These are phyloP conservation scores for Mycena leptocephala DNA, from an alignment of 768 basidiomycete species.

Conservation along the genomic window DNA sequence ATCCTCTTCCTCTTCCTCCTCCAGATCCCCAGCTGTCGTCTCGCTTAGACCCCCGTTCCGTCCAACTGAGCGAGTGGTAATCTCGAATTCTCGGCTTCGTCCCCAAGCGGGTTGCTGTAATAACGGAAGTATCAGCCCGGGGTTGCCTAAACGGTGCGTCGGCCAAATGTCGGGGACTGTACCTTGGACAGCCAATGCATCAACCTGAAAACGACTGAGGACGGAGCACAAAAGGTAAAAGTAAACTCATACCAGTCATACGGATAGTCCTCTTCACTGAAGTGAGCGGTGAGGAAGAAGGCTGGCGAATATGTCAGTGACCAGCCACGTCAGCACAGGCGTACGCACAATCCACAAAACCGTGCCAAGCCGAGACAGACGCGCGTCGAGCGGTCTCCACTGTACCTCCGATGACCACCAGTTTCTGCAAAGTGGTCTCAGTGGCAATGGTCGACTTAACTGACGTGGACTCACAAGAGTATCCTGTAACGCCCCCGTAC, in stretches of 20 bases:
- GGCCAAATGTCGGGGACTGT: conserved; percentile 35
- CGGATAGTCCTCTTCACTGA: conserved; percentile 90
- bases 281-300: conserved; percentile 93
- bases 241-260: conserved; percentile 78
- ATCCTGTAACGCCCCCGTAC: conserved; percentile 81
- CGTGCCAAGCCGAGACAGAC: conserved; percentile 90
- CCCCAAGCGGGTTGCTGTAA: conserved; percentile 92
- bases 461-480: conserved; percentile 70
- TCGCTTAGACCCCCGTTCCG: conserved; percentile 77
- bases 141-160: conserved; percentile 20
- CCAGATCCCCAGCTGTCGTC: conserved; percentile 82
- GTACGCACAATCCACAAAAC: conserved; percentile 86
- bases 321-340: neutral
- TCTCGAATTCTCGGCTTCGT: conserved; percentile 90
- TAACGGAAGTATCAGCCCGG: conserved; percentile 31
- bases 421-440: conserved; percentile 69
- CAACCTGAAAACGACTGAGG: conserved; percentile 64
- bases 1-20: conserved; percentile 80
- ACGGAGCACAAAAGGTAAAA: conserved; percentile 25
- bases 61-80: conserved; percentile 83
- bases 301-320: conserved; percentile 56
- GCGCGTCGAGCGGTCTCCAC: conserved; percentile 89
- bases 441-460: neutral
- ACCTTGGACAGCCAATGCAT: conserved; percentile 94
- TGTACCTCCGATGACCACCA: conserved; percentile 92